Percentiles rank a stretch among this genome's conserved stretches.
These are phyloP conservation scores for Phylloporus arenicola DNA, from an alignment of 768 basidiomycete species.

Conservation along the genomic window DNA sequence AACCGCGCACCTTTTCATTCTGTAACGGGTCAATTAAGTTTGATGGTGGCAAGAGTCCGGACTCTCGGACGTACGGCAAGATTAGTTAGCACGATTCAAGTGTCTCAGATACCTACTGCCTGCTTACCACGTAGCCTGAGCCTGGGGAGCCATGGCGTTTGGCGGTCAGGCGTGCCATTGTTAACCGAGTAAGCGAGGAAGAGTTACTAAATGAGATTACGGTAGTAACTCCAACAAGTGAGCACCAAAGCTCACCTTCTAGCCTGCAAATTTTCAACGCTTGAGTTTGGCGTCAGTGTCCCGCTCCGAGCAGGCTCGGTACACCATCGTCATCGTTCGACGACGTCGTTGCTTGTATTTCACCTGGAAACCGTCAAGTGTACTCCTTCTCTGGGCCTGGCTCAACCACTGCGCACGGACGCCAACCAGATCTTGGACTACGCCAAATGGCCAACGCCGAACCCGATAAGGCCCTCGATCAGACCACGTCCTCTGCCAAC, in stretches of 20 bases:
- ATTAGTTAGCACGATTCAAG: neutral
- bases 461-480: conserved; percentile 26
- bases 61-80: neutral
- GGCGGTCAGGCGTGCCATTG: neutral
- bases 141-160: neutral
- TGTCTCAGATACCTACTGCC: neutral
- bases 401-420: neutral
- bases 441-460: conserved; percentile 21
- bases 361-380: conserved; percentile 7
- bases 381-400: neutral
- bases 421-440: neutral
- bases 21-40: conserved; percentile 14
- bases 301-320: conserved; percentile 10
- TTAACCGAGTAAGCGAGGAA: conserved; percentile 17
- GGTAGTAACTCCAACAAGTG: conserved; percentile 10
- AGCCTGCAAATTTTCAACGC: conserved; percentile 25
- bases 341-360: conserved; percentile 18
- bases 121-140: neutral
- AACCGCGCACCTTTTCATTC: conserved; percentile 23
- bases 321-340: conserved; percentile 5
- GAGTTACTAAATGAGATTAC: conserved; percentile 26
- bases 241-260: conserved; percentile 18
- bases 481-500: conserved; percentile 4
- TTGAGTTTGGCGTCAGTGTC: conserved; percentile 11
- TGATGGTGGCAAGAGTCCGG: conserved; percentile 7